Percentiles rank a stretch among this genome's conserved stretches.
Evolutionary conservation across 192 early-diverging fungal genomes (phyloP).

Genomic region (Cetraspora pellucida): DNA sequence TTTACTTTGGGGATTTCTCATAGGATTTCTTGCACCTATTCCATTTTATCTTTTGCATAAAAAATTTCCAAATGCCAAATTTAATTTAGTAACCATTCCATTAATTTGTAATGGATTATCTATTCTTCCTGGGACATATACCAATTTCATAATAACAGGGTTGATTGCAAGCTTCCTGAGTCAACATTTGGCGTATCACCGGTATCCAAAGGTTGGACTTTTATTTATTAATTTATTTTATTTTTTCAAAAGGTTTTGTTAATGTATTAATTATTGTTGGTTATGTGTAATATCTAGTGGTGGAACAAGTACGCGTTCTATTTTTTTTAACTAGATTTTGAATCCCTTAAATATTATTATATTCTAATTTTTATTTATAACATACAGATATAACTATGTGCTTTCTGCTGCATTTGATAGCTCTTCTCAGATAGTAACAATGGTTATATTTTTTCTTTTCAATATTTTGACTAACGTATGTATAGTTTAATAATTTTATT

Average conservation of each 20-base stretch:
- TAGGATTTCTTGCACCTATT: slow-evolving; percentile 42
- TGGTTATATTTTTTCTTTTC: slow-evolving; percentile 56
- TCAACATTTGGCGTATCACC: slow-evolving; percentile 11
- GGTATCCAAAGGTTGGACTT: not conserved
- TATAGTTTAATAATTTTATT: not conserved
- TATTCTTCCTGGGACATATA: slow-evolving; percentile 21
- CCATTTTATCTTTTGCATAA: slow-evolving; percentile 46
- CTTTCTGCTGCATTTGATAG: slow-evolving; percentile 66
- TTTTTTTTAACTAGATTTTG: not conserved
- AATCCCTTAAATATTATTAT: not conserved
- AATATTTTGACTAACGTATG: slow-evolving; percentile 44
- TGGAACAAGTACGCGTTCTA: slow-evolving; percentile 24
- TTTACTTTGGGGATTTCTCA: slow-evolving; percentile 48
- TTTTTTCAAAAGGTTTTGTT: not conserved
- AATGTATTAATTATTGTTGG: not conserved
- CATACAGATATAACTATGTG: slow-evolving; percentile 69
- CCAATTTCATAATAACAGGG: slow-evolving; percentile 29
- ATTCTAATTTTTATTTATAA: slow-evolving; percentile 6
- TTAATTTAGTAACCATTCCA: slow-evolving; percentile 34
- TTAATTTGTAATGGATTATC: slow-evolving; percentile 31
- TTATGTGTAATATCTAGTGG: not conserved
- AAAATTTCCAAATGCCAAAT: slow-evolving; percentile 47
- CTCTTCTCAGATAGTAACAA: slow-evolving; percentile 51
- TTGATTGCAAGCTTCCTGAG: slow-evolving; percentile 22
- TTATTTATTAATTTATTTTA: not conserved